Evolutionary conservation across 1,284 basidiomycete species (phyloP).

Genomic region (Termitomyces sp.): DNA sequence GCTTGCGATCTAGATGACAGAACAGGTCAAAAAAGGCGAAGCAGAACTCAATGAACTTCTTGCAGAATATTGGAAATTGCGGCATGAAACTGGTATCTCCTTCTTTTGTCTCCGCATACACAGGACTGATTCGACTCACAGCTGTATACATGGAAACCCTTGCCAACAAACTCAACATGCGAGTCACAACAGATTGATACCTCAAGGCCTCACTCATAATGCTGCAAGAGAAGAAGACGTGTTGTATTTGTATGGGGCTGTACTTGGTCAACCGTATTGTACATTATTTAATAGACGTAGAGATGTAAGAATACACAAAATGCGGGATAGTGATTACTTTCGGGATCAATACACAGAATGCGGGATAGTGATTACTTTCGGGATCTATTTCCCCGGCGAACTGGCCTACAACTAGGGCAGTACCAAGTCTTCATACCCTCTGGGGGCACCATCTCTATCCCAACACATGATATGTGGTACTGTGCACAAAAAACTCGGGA

Average conservation of each 20-base stretch:
- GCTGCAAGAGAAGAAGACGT: not conserved
- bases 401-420: constrained; percentile 54
- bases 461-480: constrained; percentile 76
- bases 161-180: constrained; percentile 62
- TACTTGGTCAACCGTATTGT: not conserved
- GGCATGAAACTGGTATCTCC: constrained; percentile 67
- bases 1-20: constrained; percentile 51
- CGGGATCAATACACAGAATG: constrained; percentile 7
- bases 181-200: constrained; percentile 30
- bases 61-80: constrained; percentile 73
- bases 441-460: constrained; percentile 50
- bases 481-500: constrained; percentile 26
- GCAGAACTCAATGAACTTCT: constrained; percentile 72
- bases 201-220: not conserved
- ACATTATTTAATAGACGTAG: not conserved
- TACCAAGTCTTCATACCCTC: constrained; percentile 60
- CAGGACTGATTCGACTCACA: constrained; percentile 23
- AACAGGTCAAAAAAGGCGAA: constrained; percentile 69
- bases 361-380: constrained; percentile 7
- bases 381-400: constrained; percentile 19
- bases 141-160: constrained; percentile 80
- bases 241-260: not conserved
- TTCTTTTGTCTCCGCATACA: not conserved
- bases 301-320: not conserved
- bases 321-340: constrained; percentile 1